These are phyloP conservation scores for Xanthoconium separans DNA, from an alignment of 1,284 basidiomycete genomes.

Conservation along the genomic window DNA sequence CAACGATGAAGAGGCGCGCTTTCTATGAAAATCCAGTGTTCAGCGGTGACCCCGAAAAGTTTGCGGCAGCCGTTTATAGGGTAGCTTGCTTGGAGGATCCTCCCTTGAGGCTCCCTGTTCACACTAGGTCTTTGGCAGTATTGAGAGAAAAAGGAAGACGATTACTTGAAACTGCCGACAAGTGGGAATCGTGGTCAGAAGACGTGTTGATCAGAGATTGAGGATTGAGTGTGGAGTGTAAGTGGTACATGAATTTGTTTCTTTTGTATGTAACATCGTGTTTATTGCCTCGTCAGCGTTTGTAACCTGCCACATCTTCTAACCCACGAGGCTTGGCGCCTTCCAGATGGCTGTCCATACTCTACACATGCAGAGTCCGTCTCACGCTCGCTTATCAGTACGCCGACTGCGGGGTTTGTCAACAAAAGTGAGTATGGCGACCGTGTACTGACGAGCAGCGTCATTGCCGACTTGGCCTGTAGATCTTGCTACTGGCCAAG, in stretches of 20 bases:
- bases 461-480: too few species aligned
- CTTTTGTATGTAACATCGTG: too few species aligned
- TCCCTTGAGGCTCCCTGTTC: slow-evolving; percentile 30
- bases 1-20: not conserved
- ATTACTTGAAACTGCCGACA: slow-evolving; percentile 18
- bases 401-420: too few species aligned
- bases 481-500: too few species aligned
- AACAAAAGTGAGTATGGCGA: slow-evolving; percentile 91
- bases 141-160: slow-evolving; percentile 14
- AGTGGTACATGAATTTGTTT: too few species aligned
- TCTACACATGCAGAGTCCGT: too few species aligned
- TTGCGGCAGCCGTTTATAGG: slow-evolving; percentile 16
- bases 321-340: too few species aligned
- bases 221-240: too few species aligned
- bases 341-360: too few species aligned
- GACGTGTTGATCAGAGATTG: slow-evolving; percentile 12
- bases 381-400: too few species aligned
- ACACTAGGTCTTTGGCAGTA: slow-evolving; percentile 9
- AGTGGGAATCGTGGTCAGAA: slow-evolving; percentile 32
- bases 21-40: not conserved
- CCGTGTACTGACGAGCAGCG: slow-evolving; percentile 75
- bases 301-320: too few species aligned
- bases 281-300: too few species aligned
- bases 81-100: slow-evolving; percentile 19
- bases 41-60: slow-evolving; percentile 20